A percentile compares a stretch with the other conserved stretches of the same genome.
These are phyloP conservation scores for Harringtonia lauricola DNA, from an alignment of 2,329 filamentous ascomycete species.

Conservation along the genomic window DNA sequence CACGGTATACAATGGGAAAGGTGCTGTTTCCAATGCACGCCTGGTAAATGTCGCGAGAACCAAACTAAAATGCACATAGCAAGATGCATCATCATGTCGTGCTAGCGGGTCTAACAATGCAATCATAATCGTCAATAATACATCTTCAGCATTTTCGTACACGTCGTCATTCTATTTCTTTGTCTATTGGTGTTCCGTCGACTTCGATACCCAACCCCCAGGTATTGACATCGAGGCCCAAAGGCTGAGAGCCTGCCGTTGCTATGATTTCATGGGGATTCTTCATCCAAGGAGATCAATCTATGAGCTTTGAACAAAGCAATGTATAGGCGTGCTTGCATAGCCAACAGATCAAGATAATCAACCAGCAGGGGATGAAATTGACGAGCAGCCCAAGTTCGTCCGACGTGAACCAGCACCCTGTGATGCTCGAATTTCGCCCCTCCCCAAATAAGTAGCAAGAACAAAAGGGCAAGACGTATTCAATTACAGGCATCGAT, in stretches of 20 bases:
- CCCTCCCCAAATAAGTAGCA: background rate
- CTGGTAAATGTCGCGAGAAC: background rate
- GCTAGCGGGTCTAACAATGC: background rate
- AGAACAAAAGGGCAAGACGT: background rate
- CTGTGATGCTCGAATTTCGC: too few relatives aligned
- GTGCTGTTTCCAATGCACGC: background rate
- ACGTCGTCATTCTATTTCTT: too few relatives aligned
- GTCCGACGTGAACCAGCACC: constrained; percentile 2
- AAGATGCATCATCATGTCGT: background rate
- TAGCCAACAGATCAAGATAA: background rate
- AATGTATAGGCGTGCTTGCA: background rate
- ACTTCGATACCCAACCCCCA: too few relatives aligned
- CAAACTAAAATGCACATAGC: background rate
- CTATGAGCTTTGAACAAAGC: background rate
- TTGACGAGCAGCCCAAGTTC: background rate
- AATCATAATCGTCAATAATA: too few relatives aligned
- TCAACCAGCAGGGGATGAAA: background rate
- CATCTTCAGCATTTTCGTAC: too few relatives aligned
- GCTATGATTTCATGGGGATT: too few relatives aligned
- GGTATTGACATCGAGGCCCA: too few relatives aligned
- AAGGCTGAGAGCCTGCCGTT: too few relatives aligned
- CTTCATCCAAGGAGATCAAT: background rate
- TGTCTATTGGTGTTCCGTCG: too few relatives aligned
- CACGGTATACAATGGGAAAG: background rate
- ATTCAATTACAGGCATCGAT: background rate